Evolutionary conservation across 2,329 filamentous ascomycete species (phyloP).

Genomic region (Trichoderma sp.): DNA sequence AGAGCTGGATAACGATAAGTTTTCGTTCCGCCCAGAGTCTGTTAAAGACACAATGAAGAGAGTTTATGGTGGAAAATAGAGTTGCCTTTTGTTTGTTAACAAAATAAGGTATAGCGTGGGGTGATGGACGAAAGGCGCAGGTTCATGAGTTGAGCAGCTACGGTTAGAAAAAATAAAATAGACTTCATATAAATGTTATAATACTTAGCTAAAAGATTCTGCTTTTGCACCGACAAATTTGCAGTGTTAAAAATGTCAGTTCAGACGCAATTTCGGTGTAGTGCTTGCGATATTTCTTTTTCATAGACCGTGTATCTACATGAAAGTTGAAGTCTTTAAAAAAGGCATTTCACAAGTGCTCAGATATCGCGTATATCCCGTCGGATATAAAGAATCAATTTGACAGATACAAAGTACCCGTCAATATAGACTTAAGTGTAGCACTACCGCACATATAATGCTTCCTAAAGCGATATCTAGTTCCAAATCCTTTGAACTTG

Average conservation of each 20-base stretch:
- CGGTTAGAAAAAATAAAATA: not conserved
- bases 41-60: constrained; percentile 2
- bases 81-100: not conserved
- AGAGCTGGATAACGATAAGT: constrained; percentile 18
- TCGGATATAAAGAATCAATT: not conserved
- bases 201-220: no score
- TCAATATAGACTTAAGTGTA: not conserved
- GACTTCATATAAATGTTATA: not conserved
- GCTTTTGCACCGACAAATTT: no score
- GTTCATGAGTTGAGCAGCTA: not conserved
- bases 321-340: no score
- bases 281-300: no score
- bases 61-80: not conserved
- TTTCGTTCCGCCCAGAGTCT: constrained; percentile 10
- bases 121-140: not conserved
- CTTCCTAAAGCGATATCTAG: not conserved
- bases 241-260: no score
- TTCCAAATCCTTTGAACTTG: not conserved
- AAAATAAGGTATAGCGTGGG: not conserved
- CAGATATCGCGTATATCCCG: not conserved
- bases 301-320: no score
- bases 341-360: not conserved
- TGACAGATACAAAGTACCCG: not conserved
- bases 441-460: not conserved
- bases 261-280: no score